phyloP scores from a whole-genome alignment of 345 rosid genomes.

The Acer negundo region DNA sequence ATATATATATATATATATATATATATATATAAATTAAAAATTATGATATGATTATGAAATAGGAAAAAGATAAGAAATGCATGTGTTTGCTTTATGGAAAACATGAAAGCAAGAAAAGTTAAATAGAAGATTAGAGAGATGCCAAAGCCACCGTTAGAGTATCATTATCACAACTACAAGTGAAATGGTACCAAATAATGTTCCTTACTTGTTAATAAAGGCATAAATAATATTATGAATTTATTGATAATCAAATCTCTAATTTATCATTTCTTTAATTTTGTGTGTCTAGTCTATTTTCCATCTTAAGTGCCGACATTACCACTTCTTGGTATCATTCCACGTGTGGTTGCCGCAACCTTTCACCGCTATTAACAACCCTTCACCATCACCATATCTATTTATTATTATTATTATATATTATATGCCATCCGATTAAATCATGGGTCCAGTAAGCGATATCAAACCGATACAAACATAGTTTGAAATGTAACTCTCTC shows the following conservation, averaged over 20 bases:
- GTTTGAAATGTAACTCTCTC: too few species aligned
- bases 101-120: neutral
- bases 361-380: neutral
- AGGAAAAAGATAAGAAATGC: neutral
- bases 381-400: too few species aligned
- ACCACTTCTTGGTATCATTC: slow-evolving; percentile 8
- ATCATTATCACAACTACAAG: slow-evolving; percentile 8
- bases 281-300: neutral
- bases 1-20: too few species aligned
- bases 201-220: neutral
- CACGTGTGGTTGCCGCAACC: slow-evolving; percentile 15
- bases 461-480: too few species aligned
- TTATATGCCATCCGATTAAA: too few species aligned
- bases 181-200: slow-evolving; percentile 7
- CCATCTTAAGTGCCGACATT: slow-evolving; percentile 16
- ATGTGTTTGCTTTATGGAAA: slow-evolving; percentile 6
- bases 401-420: too few species aligned
- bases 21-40: too few species aligned
- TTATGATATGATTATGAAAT: neutral
- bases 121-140: slow-evolving; percentile 4
- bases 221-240: neutral
- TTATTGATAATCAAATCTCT: neutral
- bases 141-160: neutral
- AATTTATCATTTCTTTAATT: neutral
- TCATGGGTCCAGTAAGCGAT: too few species aligned